phyloP scores from a whole-genome alignment of 1,284 basidiomycete genomes.

The Wallemia hederae region DNA sequence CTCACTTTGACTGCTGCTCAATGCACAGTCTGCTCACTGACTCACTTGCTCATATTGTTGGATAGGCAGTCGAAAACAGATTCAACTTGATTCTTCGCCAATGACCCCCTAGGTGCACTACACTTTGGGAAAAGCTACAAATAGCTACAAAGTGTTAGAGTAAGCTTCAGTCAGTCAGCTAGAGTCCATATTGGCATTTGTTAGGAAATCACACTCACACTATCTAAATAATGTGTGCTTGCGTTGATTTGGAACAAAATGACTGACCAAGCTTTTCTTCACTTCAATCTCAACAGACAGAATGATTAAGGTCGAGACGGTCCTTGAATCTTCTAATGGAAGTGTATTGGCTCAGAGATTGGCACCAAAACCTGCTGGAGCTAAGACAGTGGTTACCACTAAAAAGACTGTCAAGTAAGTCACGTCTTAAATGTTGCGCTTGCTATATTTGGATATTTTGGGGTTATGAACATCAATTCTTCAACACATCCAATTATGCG shows the following conservation, averaged over 20 bases:
- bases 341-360: background rate
- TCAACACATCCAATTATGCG: background rate
- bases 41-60: background rate
- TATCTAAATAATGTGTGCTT: constrained; percentile 1
- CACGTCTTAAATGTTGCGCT: background rate
- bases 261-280: background rate
- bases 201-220: background rate
- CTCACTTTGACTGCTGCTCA: too few relatives aligned
- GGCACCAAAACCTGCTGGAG: background rate
- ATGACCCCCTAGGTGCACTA: too few relatives aligned
- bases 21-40: background rate
- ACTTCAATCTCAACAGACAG: background rate
- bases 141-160: too few relatives aligned
- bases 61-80: background rate
- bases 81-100: background rate
- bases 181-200: background rate
- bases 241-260: background rate
- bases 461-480: background rate
- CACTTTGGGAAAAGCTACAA: too few relatives aligned
- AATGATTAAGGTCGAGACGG: background rate
- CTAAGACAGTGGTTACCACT: background rate
- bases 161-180: background rate
- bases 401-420: background rate
- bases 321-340: background rate
- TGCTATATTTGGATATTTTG: background rate